Conservation (phyloP, 2,329 filamentous ascomycete species). For the Amauroascus verrucosus region DNA sequence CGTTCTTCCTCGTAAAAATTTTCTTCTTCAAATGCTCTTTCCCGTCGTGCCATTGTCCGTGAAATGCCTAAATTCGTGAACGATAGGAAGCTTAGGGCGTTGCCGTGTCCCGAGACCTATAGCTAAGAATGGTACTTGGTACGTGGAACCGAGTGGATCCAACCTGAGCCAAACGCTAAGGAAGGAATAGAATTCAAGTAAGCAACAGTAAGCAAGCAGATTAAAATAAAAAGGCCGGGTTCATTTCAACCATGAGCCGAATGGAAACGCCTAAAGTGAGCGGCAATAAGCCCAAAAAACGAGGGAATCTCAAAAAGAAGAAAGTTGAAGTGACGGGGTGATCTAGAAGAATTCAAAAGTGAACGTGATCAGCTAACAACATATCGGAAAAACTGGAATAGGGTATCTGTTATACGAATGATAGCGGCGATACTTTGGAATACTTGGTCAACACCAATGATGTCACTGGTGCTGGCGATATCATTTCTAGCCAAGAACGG, state of each 20-base stretch:
- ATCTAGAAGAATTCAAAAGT: not conserved
- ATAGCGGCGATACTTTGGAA: not conserved
- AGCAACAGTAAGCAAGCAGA: not conserved
- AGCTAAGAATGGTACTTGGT: not conserved
- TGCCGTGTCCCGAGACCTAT: not conserved
- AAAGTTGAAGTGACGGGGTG: not conserved
- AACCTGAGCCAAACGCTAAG: not conserved
- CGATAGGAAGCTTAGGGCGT: not conserved
- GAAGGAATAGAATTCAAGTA: not conserved
- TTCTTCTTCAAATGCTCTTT: slow-evolving; percentile 24
- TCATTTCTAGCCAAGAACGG: not conserved
- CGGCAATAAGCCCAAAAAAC: not conserved
- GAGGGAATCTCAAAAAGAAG: not conserved
- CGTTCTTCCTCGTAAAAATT: slow-evolving; percentile 24
- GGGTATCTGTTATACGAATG: not conserved
- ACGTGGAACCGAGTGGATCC: not conserved
- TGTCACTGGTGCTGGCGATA: slow-evolving; percentile 6
- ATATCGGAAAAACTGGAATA: not conserved
- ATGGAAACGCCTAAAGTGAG: not conserved
- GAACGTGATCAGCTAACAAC: not conserved
- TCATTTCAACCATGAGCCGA: too few species aligned
- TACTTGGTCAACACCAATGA: slow-evolving; percentile 7
- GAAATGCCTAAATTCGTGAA: not conserved
- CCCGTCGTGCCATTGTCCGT: slow-evolving; percentile 4
- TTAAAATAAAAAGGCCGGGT: not conserved